These are phyloP conservation scores for Conticribra guillardii DNA, from an alignment of 108 stramenopile genomes.

Conservation along the genomic window DNA sequence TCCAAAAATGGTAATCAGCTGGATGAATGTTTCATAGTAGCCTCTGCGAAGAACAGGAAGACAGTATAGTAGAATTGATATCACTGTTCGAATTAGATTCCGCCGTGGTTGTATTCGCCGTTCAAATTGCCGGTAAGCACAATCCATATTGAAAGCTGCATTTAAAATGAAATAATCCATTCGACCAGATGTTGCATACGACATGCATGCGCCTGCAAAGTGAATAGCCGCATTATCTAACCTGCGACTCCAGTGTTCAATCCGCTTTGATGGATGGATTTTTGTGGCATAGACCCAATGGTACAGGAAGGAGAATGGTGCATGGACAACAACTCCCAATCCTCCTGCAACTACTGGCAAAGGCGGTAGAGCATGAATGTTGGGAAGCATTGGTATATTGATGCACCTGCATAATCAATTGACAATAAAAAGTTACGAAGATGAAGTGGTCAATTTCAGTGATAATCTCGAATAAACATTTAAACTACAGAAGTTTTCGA, in stretches of 20 bases:
- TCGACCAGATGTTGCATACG: conserved; percentile 68
- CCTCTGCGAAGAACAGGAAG: conserved; percentile 61
- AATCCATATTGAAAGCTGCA: conserved; percentile 62
- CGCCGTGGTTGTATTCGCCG: conserved; percentile 51
- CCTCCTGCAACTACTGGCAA: conserved; percentile 50
- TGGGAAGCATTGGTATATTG: conserved; percentile 49
- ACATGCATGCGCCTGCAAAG: conserved; percentile 59
- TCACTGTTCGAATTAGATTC: conserved; percentile 58
- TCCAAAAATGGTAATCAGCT: conserved; percentile 36
- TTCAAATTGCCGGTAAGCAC: conserved; percentile 64
- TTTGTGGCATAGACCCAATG: conserved; percentile 62
- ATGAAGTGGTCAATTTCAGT: neutral
- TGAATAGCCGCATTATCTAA: conserved; percentile 85
- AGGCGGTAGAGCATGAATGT: conserved; percentile 72
- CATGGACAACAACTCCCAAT: conserved; percentile 60
- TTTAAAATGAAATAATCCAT: conserved; percentile 67
- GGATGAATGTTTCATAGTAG: conserved; percentile 16
- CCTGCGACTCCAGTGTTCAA: conserved; percentile 81
- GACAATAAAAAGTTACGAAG: neutral
- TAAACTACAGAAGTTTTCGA: neutral
- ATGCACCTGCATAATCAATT: conserved; percentile 27
- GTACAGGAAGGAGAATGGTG: conserved; percentile 75
- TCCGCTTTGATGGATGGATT: conserved; percentile 55
- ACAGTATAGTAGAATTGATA: conserved; percentile 64
- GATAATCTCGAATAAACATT: neutral